Evolutionary conservation across 495 filamentous ascomycete genomes (phyloP).

Genomic region (Aspergillus hancockii): DNA sequence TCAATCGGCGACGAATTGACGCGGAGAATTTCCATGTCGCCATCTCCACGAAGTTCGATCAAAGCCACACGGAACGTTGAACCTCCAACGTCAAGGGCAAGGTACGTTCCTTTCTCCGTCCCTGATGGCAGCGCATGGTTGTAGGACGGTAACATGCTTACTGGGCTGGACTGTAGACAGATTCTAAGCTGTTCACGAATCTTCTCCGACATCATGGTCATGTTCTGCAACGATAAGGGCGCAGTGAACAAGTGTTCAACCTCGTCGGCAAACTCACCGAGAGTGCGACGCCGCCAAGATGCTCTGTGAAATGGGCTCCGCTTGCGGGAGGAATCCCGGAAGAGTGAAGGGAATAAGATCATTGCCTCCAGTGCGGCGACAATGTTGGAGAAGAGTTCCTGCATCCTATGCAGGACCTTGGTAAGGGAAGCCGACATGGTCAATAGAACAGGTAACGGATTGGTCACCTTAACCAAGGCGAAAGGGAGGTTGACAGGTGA

Average conservation of each 20-base stretch:
- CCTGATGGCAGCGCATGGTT: constrained; percentile 63
- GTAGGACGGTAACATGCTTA: constrained; percentile 69
- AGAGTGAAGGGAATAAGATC: constrained; percentile 52
- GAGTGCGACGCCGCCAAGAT: constrained; percentile 45
- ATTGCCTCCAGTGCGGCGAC: constrained; percentile 52
- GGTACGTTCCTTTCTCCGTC: constrained; percentile 57
- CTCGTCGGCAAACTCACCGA: constrained; percentile 55
- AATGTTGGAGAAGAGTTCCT: constrained; percentile 56
- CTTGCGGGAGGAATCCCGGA: constrained; percentile 40
- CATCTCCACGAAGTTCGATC: constrained; percentile 55
- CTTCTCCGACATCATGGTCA: constrained; percentile 56
- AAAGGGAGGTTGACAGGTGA: neutral
- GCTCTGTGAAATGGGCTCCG: constrained; percentile 37
- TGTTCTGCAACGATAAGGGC: constrained; percentile 40
- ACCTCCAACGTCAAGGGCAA: constrained; percentile 67
- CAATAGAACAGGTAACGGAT: neutral
- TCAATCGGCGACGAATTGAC: constrained; percentile 56
- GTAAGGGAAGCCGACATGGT: constrained; percentile 44
- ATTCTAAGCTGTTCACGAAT: constrained; percentile 59
- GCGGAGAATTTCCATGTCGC: constrained; percentile 52
- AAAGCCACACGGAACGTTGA: constrained; percentile 67
- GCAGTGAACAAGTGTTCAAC: constrained; percentile 49
- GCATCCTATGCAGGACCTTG: constrained; percentile 50
- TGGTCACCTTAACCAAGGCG: neutral
- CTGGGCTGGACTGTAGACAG: constrained; percentile 53